Base-by-base conservation (phyloP, 306 rosid genomes). In the Trichosanthes truncata region DNA sequence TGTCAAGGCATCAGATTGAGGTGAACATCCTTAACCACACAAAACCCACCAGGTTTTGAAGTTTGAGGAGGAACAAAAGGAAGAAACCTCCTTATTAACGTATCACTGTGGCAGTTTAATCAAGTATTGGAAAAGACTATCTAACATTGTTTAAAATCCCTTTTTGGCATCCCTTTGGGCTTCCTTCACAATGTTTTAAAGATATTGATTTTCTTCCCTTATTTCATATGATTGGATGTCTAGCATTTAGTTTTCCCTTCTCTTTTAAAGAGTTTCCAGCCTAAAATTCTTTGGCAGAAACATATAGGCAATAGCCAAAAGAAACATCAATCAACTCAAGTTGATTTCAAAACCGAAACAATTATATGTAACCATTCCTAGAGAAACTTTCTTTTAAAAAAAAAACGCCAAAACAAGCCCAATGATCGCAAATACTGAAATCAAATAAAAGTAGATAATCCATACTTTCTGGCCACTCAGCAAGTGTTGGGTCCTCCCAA, bases 381-480 rank as follows among this genome's bases (percentile, higher is more conserved):
- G 71, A 29, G 33, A 29, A 29, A 29, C 33, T 29, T 29, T 29
- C 33, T 29, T 29, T 29, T 29, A 29, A 29, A 29, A 29, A 29
- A 29, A 29, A 29, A 29, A 29, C 33, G 33, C 33, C 33, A 29
- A 29, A 29, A 29, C 33, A 29, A 29, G 33, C 33, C 17, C 15
- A 12, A 36, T 56, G 52, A 40, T 29, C 41, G 57, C 20, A 61
- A 78, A 26, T 59, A 59, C 23, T 57, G 7, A 41, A 25, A 63
- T 17, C 0, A 56, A 25, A 13, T 15, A 67, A 77, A n/a, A 78
- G 45, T 9, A 23, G 0, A 53, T n/a, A 33, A 17, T 78, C 38
- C 68, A 55, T 87, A 95, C 99, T 89, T 88, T 95, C 97, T 0
- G 99, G 99, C 97, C 97, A 95, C 75, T 95, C 97, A 20, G 97